Evolutionary conservation across 192 early-diverging fungal species (phyloP), one percentile per base, ranked within the genome.

Genomic region (Entomortierella beljakovae): DNA sequence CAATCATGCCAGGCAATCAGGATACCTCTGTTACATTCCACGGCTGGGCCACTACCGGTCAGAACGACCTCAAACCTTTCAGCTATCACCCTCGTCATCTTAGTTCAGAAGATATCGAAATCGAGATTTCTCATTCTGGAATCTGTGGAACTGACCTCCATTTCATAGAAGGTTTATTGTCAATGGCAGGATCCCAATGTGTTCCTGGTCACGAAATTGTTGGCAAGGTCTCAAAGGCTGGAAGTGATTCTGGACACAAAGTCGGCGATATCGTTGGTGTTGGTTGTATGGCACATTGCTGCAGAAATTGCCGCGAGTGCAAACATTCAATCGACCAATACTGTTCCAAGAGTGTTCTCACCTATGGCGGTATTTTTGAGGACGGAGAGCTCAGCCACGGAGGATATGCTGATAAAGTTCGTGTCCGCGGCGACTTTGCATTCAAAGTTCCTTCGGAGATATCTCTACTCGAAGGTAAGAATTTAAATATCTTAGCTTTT

Each of bases 111-210:
- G 85, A 88, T 51, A 80, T 86, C 25, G 87, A 88, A 58, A 68
- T 88, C 15, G 61, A 72, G 18, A 81, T 88, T 35, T 34, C 57
- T 31, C 86, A 91, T 80, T 91, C 90, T 59, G 92, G 93, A 60
- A 90, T 93, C 57, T 95, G 94, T 63, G 89, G 86, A 40, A 87
- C 91, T 6, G 94, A 96, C 71, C 64, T 94, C 42, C 93, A 96
- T 82, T 89, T 84, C 46, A 59, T 88, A 51, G 85, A 84, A 60
- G 73, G 83, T 8, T 91, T 86, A 62, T 90, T 91, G 89, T 65
- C 71, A 75, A 57, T 72, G 35, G 43, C 75, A 23, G 57, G 61
- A 15, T 22, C 33, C 43, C 82, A 84, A 37, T 43, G 83, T 18
- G 71, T 90, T 37, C 74, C 83, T 22, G 87, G 87, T 4, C 89